Base-by-base conservation (phyloP, 495 filamentous ascomycete species). In the Aspergillus olivimuriae region DNA sequence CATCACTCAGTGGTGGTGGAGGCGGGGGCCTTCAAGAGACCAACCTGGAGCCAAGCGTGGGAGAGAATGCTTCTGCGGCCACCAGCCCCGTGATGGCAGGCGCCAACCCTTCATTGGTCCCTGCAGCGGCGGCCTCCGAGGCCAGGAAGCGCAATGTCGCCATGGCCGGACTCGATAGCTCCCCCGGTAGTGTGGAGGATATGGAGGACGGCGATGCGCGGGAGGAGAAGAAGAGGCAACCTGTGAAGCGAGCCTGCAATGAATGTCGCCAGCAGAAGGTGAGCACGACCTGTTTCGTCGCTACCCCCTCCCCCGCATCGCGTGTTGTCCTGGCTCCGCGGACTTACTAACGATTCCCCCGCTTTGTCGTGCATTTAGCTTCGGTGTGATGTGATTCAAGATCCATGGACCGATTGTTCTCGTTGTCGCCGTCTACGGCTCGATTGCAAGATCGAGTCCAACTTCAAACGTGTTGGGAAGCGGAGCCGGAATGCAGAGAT, bases 181-280 rank as follows among this genome's bases (percentile, higher is more conserved):
- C 81, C 23, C 81, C 82, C 15, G 80, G 76, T n/a, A 87, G 83
- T 61, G 65, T 73, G 21, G 83, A 86, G 41, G 81, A 81, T 47
- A 76, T 77, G 40, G 80, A 80, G 32, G 81, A 82, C 39, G 69
- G 53, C 24, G 72, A 80, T 14, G 64, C 63, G 17, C 73, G 74
- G 16, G 75, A 75, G 46, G 77, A 84, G 53, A 77, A 76, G 65
- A 78, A 78, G 58, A 72, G 81, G 47, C 79, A 82, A 43, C 85
- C 84, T 10, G 83, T 89, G 34, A 94, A 94, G 65, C 78, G 88
- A 46, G 89, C 89, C 12, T 95, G 89, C 61, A 95, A 96, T 66
- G 87, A 96, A 60, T 96, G 90, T 63, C 79, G 89, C 30, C 90
- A 96, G 63, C 89, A 95, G 65, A 95, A 96, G 76, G 87, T 90